phyloP scores from a whole-genome alignment of 2,329 filamentous ascomycete genomes.

The Hypoxylon sp. region DNA sequence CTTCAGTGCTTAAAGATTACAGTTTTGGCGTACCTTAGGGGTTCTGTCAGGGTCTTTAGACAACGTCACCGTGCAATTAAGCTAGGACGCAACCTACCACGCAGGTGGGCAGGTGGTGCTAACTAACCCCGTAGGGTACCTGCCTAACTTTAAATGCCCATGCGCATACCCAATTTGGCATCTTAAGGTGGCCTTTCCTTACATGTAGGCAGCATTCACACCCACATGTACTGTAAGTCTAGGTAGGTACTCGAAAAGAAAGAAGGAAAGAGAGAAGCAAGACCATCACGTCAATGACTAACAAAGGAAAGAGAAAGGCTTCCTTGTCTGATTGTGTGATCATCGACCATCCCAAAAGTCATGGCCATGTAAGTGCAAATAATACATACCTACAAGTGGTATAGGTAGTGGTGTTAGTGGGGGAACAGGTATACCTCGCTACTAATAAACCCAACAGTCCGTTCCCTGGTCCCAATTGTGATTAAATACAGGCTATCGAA shows the following conservation, averaged over 20 bases:
- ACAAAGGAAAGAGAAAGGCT: conserved; percentile 19
- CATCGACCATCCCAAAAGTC: neutral
- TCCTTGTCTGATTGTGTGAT: conserved; percentile 23
- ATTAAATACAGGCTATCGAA: conserved; percentile 27
- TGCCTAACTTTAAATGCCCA: conserved; percentile 17
- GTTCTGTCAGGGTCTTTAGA: conserved; percentile 40
- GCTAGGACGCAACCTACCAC: conserved; percentile 10
- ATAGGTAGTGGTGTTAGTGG: conserved; percentile 28
- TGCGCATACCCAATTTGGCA: conserved; percentile 19
- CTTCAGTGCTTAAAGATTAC: conserved; percentile 26
- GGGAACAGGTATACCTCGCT: conserved; percentile 8
- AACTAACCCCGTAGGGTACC: conserved; percentile 22
- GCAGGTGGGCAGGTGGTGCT: neutral
- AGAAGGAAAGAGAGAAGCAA: conserved; percentile 7
- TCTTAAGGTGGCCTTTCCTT: conserved; percentile 9
- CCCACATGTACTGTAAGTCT: conserved; percentile 2
- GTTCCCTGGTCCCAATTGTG: conserved; percentile 25
- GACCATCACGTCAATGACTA: neutral
- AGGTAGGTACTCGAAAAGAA: conserved; percentile 1
- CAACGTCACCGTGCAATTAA: conserved; percentile 39
- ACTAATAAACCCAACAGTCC: conserved; percentile 22
- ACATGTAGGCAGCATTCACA: neutral
- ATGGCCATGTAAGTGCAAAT: neutral
- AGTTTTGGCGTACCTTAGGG: conserved; percentile 32
- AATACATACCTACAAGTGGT: neutral